Evolutionary conservation across 2,329 filamentous ascomycete genomes (phyloP).

Genomic region (Diaporthe amygdali): DNA sequence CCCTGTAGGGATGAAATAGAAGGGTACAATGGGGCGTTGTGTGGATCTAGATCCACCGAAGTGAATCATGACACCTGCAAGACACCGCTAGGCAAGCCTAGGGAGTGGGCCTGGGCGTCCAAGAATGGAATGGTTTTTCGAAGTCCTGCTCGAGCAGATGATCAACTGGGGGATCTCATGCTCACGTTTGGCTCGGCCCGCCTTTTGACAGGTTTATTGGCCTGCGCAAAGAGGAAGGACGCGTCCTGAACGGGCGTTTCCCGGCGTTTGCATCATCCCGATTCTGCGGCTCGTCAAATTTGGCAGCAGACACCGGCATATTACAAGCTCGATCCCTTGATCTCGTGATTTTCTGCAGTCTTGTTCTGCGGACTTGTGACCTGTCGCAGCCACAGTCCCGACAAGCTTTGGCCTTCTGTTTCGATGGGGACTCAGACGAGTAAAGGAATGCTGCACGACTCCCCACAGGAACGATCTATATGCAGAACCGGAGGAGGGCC

Average conservation of each 20-base stretch:
- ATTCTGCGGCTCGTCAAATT: neutral
- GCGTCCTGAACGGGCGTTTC: neutral
- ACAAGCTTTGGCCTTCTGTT: neutral
- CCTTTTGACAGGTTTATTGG: neutral
- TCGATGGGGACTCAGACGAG: neutral
- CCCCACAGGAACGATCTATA: neutral
- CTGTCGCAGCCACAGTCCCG: neutral
- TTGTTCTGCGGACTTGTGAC: neutral
- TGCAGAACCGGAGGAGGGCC: neutral
- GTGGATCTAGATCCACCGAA: constrained; percentile 15
- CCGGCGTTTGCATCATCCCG: neutral
- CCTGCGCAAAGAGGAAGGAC: neutral
- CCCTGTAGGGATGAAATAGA: constrained; percentile 6
- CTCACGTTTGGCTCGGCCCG: neutral
- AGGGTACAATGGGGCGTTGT: neutral
- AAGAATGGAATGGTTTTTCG: neutral
- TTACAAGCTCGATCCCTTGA: neutral
- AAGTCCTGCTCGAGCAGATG: neutral
- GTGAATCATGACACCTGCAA: constrained; percentile 21
- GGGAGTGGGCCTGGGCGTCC: neutral
- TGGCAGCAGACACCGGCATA: neutral
- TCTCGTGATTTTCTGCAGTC: neutral
- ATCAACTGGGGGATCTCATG: neutral
- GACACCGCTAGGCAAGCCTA: constrained; percentile 6
- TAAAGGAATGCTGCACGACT: neutral